phyloP scores from a whole-genome alignment of 2,329 filamentous ascomycete genomes.

The Stemphylium beticola region DNA sequence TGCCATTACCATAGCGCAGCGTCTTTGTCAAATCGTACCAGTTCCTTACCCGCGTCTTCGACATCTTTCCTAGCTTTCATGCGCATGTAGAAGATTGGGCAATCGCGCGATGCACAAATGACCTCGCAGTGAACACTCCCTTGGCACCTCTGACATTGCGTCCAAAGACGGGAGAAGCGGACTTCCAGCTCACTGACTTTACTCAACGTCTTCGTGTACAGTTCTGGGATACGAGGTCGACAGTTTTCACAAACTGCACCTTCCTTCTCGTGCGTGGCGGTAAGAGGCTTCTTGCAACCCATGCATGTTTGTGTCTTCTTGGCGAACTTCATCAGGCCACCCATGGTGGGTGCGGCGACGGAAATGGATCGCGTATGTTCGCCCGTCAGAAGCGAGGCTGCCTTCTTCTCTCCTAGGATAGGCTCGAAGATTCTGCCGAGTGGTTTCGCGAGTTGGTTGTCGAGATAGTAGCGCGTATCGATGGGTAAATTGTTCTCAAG shows the following conservation, averaged over 20 bases:
- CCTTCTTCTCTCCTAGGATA: constrained; percentile 92
- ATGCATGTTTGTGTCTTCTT: constrained; percentile 99
- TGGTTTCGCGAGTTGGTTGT: constrained; percentile 97
- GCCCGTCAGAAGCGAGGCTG: constrained; percentile 82
- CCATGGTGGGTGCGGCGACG: constrained; percentile 87
- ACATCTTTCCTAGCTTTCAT: constrained; percentile 99
- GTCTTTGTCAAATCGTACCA: constrained; percentile 88
- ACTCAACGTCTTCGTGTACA: constrained; percentile 89
- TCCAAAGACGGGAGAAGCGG: constrained; percentile 91
- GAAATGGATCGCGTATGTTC: constrained; percentile 95
- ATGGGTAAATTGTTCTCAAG: constrained; percentile 97
- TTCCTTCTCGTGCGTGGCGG: constrained; percentile 75
- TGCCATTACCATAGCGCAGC: constrained; percentile 68
- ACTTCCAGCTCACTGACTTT: constrained; percentile 93
- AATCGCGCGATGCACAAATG: constrained; percentile 95
- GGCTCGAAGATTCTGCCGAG: constrained; percentile 96
- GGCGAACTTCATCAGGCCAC: constrained; percentile 96
- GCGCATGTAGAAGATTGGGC: constrained; percentile 99
- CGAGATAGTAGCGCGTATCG: constrained; percentile 97
- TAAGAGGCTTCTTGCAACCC: constrained; percentile 97
- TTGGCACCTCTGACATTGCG: constrained; percentile 96
- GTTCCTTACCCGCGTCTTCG: constrained; percentile 89
- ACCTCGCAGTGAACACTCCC: constrained; percentile 98
- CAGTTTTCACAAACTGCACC: constrained; percentile 92
- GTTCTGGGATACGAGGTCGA: constrained; percentile 81